Evolutionary conservation across 2,329 filamentous ascomycete genomes (phyloP).

Genomic region (Blastomyces gilchristii): DNA sequence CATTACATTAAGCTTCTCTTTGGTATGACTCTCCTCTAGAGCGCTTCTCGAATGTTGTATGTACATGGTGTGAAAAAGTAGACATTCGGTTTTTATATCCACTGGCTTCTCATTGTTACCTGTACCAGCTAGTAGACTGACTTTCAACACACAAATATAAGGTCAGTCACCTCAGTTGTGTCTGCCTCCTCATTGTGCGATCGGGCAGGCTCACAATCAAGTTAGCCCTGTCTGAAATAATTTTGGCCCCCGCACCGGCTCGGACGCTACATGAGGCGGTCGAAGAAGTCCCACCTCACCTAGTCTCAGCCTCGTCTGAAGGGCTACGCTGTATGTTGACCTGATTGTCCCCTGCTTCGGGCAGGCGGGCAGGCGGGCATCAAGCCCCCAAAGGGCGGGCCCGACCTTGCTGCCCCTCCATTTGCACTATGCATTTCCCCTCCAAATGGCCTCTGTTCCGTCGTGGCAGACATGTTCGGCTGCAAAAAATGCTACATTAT

Average conservation of each 20-base stretch:
- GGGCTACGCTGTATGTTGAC: background rate
- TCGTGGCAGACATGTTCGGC: background rate
- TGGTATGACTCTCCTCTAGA: too few species aligned
- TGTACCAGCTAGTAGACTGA: background rate
- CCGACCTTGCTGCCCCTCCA: background rate
- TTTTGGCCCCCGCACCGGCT: background rate
- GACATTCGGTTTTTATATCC: background rate
- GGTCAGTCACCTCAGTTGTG: background rate
- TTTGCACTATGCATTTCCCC: background rate
- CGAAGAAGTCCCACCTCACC: background rate
- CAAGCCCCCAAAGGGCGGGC: background rate
- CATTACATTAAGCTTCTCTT: too few species aligned
- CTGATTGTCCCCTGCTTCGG: background rate
- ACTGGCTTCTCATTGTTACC: background rate
- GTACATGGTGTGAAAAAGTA: background rate
- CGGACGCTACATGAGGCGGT: background rate
- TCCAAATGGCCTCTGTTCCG: background rate
- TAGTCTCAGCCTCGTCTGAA: background rate
- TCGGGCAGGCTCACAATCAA: background rate
- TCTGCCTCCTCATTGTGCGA: background rate
- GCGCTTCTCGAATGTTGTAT: too few species aligned
- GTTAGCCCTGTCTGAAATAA: background rate
- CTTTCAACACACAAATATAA: background rate
- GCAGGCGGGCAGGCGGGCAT: background rate
- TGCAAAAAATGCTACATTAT: background rate